phyloP scores from a whole-genome alignment of 2,329 filamentous ascomycete genomes.

The Blastomyces emzantsi region DNA sequence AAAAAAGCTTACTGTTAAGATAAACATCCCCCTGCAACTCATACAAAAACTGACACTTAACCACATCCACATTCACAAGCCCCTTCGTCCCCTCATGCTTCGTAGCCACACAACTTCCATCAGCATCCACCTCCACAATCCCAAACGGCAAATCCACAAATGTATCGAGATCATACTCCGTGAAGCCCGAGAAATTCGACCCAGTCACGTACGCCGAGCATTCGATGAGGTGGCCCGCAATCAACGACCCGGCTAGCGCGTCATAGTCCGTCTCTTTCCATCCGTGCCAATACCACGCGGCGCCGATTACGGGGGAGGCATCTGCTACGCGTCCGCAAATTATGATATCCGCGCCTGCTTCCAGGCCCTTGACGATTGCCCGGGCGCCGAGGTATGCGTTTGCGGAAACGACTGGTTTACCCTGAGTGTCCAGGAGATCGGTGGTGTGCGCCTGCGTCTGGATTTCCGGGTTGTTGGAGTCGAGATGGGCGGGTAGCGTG shows the following conservation, averaged over 20 bases:
- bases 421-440: conserved; percentile 30
- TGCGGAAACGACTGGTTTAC: conserved; percentile 37
- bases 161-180: conserved; percentile 33
- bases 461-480: conserved; percentile 33
- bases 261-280: conserved; percentile 45
- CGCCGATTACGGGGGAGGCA: conserved; percentile 47
- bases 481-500: conserved; percentile 34
- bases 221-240: conserved; percentile 24
- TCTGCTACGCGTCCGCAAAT: conserved; percentile 44
- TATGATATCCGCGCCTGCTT: conserved; percentile 40
- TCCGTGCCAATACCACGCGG: conserved; percentile 48
- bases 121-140: conserved; percentile 41
- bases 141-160: conserved; percentile 41
- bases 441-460: conserved; percentile 29
- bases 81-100: conserved; percentile 42
- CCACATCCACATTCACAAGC: conserved; percentile 31
- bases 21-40: conserved; percentile 43
- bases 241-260: conserved; percentile 39
- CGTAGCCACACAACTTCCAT: conserved; percentile 42
- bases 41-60: conserved; percentile 44
- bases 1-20: conserved; percentile 32
- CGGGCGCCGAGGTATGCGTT: conserved; percentile 48
- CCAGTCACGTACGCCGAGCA: conserved; percentile 23
- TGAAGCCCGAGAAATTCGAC: conserved; percentile 42
- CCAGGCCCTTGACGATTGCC: conserved; percentile 39